Evolutionary conservation across 805 yeast species (phyloP), one percentile per base, ranked within the genome.

Genomic region (Sugiyamaella qingdaonensis): DNA sequence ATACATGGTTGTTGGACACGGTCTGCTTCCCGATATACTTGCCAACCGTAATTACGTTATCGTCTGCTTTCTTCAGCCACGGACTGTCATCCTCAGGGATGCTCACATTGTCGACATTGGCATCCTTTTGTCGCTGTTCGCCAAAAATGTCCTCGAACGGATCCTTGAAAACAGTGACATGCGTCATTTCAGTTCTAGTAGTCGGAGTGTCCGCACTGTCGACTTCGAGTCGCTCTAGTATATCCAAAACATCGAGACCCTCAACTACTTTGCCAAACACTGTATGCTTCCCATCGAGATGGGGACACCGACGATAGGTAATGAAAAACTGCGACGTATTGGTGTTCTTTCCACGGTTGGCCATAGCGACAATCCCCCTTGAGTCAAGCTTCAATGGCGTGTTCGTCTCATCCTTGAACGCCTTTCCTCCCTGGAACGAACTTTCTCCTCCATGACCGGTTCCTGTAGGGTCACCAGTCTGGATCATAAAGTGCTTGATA

Each of bases 271-370:
- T 72, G 1, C 96, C 97, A 68, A 90, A 85, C 1, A 88, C 82
- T 0, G 91, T 74, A 63, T 88, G 91, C 60, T 84, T 85, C 0
- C 88, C 88, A 42, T 78, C 80, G 54, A 90, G 70, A 68, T 89
- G 96, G 1, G 88, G 85, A 8, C 84, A 78, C 1, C 88, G 79
- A 49, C 74, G 33, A 31, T 45, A 51, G 63, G 95, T 86, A 68
- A 88, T 84, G 76, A 88, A 88, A 74, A 88, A 88, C 73, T 88
- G 96, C 24, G 95, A 86, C 21, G 95, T 94, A 69, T 88, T 88
- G 69, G 96, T 86, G 81, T 86, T 85, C 72, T 92, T 92, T 63
- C 96, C 96, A 54, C 92, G 86, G 64, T 88, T 88, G 58, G 96
- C 96, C 96, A 88, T 88, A 41, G 95, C 83, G 64, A 88, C 73